Base-by-base conservation (phyloP, 148 eudicot genomes). In the Persicaria maculosa region DNA sequence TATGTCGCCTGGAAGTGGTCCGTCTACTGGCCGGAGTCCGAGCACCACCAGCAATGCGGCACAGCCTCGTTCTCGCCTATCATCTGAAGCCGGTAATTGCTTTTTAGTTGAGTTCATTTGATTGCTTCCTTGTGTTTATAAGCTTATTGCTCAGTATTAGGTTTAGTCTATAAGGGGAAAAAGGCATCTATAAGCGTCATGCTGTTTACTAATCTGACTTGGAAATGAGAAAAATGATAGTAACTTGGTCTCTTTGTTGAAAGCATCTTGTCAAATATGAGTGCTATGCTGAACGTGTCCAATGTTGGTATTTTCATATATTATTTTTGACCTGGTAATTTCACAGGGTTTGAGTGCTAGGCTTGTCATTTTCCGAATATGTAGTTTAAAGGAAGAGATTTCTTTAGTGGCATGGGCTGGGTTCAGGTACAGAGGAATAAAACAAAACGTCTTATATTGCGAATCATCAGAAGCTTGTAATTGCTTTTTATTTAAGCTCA, bases 11-110 rank as follows among this genome's bases (percentile, higher is more conserved):
- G 95, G 83, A 65, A 85, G 92, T 47, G 88, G 83, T 7, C 83
- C 78, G 4, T 84, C 85, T 1, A 82, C 87, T 45, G 90, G 81
- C 9, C 87, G 73, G 54, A 90, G 85, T 72, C 90, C 89, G 11
- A 79, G 74, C 40, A 47, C 84, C 55, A 5, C 58, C 4, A 46
- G 47, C 17, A 78, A 40, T 73, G 81, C 5, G 11, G 77, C 22
- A 31, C 93, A 83, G 73, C 82, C 80, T 4, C 85, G 82, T 47
- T 92, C 98, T 47, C 83, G 96, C 67, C 80, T 93, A 17, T 87
- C 93, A 2, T 83, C 97, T 74, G 93, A 81, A 76, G 83, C 84
- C 74, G 98, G 98, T 91, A 85, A 46, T 50, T 64, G 52, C 43
- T 43, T 62, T 7, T 65, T 16, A 31, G 40, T 31, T 31, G 31